These are phyloP conservation scores for Coemansia sp. DNA, from an alignment of 192 early-diverging fungal species.

Conservation along the genomic window DNA sequence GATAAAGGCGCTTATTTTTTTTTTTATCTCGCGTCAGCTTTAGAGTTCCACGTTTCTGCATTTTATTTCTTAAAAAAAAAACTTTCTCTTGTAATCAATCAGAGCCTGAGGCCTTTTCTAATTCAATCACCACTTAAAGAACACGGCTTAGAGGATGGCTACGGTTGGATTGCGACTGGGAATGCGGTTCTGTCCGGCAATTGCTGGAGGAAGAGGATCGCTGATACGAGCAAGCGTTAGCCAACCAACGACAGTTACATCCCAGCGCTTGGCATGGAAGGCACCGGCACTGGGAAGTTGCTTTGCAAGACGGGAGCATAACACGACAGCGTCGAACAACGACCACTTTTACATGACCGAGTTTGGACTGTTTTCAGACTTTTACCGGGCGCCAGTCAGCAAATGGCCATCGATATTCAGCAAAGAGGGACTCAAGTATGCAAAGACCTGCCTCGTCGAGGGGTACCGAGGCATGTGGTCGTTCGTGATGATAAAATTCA, in stretches of 20 bases:
- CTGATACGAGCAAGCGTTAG: background rate
- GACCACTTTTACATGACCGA: slow-evolving; percentile 34
- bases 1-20: too few relatives aligned
- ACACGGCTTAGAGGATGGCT: slow-evolving; percentile 14
- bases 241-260: background rate
- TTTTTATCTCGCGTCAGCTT: too few relatives aligned
- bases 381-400: slow-evolving; percentile 16
- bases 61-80: too few relatives aligned
- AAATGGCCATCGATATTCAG: slow-evolving; percentile 18
- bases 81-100: too few relatives aligned
- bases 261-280: too few relatives aligned
- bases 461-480: slow-evolving; percentile 15
- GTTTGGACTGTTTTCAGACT: slow-evolving; percentile 32
- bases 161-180: slow-evolving; percentile 16
- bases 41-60: too few relatives aligned
- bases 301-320: slow-evolving; percentile 12
- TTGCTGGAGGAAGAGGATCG: background rate
- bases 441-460: slow-evolving; percentile 6
- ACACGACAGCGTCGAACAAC: slow-evolving; percentile 6
- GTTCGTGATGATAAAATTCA: slow-evolving; percentile 20
- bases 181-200: slow-evolving; percentile 12
- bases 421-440: slow-evolving; percentile 6
- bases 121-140: background rate
- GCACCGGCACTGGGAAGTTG: too few relatives aligned
- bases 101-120: too few relatives aligned